A percentile compares a stretch with the other conserved stretches of the same genome.
Conservation (phyloP, 2,329 filamentous ascomycete genomes). For the Colletotrichum sp. region DNA sequence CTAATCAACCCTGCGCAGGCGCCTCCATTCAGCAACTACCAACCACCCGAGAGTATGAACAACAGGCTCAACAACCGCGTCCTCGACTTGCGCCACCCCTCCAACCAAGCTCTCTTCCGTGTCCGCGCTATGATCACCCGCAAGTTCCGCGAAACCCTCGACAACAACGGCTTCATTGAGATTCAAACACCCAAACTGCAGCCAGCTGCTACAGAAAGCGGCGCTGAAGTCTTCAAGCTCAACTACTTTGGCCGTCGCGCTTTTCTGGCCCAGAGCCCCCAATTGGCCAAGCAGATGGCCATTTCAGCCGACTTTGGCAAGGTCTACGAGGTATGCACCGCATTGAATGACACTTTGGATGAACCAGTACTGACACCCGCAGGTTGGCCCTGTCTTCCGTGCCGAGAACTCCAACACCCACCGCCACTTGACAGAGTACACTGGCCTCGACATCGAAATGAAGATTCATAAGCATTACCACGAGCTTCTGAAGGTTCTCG, state of each 20-base stretch:
- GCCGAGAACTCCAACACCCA: constrained; percentile 97
- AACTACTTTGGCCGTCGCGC: constrained; percentile 89
- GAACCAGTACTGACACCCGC: neutral
- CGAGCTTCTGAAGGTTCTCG: constrained; percentile 81
- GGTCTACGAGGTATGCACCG: constrained; percentile 73
- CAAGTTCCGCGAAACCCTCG: constrained; percentile 78
- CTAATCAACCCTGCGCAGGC: constrained; percentile 56
- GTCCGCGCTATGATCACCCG: constrained; percentile 82
- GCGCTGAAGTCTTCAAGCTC: constrained; percentile 88
- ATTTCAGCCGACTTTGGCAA: constrained; percentile 88
- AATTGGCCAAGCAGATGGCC: constrained; percentile 91
- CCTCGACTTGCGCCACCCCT: constrained; percentile 83
- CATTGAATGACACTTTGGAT: too few relatives aligned
- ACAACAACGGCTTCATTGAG: constrained; percentile 82
- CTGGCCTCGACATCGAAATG: constrained; percentile 93
- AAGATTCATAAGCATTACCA: constrained; percentile 87
- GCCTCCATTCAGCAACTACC: constrained; percentile 56
- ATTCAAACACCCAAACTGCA: constrained; percentile 95
- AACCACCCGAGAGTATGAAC: constrained; percentile 31
- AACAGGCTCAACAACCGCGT: constrained; percentile 56
- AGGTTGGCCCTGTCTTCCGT: constrained; percentile 85
- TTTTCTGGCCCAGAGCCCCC: constrained; percentile 90
- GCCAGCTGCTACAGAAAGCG: constrained; percentile 88
- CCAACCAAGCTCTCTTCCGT: constrained; percentile 87
- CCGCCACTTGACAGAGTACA: constrained; percentile 92